A percentile compares a stretch with the other conserved stretches of the same genome.
Evolutionary conservation across 306 rosid species (phyloP).

Genomic region (Sesbania bispinosa): DNA sequence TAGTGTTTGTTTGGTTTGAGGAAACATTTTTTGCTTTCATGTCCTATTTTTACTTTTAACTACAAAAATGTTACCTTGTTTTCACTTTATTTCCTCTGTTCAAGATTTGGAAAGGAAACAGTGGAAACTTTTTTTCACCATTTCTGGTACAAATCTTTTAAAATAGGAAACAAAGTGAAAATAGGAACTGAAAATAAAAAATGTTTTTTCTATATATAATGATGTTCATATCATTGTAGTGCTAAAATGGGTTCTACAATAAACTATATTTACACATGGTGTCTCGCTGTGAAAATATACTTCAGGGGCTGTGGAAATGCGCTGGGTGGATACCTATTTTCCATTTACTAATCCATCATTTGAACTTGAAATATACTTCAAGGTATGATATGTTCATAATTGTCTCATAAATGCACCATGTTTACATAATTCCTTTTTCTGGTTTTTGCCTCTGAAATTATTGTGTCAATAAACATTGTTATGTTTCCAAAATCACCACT

Average conservation of each 20-base stretch:
- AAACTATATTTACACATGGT: neutral
- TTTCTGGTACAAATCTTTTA: too few relatives aligned
- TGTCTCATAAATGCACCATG: neutral
- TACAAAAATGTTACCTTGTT: too few relatives aligned
- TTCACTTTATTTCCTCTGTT: too few relatives aligned
- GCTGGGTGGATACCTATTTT: slow-evolving; percentile 95
- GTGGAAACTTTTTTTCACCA: too few relatives aligned
- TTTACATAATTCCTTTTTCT: neutral
- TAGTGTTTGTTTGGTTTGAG: too few relatives aligned
- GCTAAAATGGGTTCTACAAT: neutral
- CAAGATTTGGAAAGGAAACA: too few relatives aligned
- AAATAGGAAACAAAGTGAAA: too few relatives aligned
- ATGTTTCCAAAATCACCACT: neutral
- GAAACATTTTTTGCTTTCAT: too few relatives aligned
- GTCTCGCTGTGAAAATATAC: slow-evolving; percentile 8
- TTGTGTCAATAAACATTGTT: neutral
- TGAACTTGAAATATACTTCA: slow-evolving; percentile 92
- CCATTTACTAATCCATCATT: slow-evolving; percentile 95
- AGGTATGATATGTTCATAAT: slow-evolving; percentile 46
- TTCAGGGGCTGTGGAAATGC: slow-evolving; percentile 94
- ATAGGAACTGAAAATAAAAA: too few relatives aligned
- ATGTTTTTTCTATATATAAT: too few relatives aligned
- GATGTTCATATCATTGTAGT: neutral
- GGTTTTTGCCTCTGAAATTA: slow-evolving; percentile 3
- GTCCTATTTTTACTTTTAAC: too few relatives aligned